Evolutionary conservation across 2,329 filamentous ascomycete genomes (phyloP).

Genomic region (Lasiodiplodia theobromae): DNA sequence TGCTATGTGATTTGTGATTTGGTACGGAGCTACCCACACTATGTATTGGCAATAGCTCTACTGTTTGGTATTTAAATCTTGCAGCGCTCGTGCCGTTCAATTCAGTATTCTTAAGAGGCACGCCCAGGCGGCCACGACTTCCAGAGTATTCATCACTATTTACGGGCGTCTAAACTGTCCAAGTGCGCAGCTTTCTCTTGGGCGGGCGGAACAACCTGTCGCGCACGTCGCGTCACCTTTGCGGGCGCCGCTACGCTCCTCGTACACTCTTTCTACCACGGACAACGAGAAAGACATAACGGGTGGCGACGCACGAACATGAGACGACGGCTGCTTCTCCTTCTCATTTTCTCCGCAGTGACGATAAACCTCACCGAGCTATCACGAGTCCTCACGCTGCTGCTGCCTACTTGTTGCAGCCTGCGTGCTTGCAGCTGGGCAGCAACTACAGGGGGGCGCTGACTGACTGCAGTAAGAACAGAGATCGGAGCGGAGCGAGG

Average conservation of each 20-base stretch:
- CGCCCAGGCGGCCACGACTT: not conserved
- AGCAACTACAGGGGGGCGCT: not conserved
- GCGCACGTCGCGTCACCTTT: constrained; percentile 15
- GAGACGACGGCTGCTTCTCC: not conserved
- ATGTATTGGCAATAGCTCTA: not conserved
- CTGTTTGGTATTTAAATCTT: not conserved
- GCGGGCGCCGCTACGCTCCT: not conserved
- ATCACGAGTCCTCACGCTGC: constrained; percentile 16
- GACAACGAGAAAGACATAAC: not conserved
- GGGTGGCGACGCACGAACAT: not conserved
- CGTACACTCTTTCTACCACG: not conserved
- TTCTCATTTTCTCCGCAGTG: not conserved
- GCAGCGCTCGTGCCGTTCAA: not conserved
- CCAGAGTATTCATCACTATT: not conserved
- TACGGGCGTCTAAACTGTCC: not conserved
- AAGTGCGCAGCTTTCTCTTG: not conserved
- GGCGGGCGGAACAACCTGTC: constrained; percentile 8
- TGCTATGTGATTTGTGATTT: not conserved
- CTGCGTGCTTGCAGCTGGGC: not conserved
- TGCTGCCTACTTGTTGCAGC: not conserved
- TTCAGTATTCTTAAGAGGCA: not conserved
- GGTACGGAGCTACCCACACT: not conserved
- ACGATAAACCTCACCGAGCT: constrained; percentile 30
- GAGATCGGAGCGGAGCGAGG: constrained; percentile 25
- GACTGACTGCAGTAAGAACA: constrained; percentile 26